Conservation (phyloP, 768 basidiomycete species). For the Tubosaeta sp. region DNA sequence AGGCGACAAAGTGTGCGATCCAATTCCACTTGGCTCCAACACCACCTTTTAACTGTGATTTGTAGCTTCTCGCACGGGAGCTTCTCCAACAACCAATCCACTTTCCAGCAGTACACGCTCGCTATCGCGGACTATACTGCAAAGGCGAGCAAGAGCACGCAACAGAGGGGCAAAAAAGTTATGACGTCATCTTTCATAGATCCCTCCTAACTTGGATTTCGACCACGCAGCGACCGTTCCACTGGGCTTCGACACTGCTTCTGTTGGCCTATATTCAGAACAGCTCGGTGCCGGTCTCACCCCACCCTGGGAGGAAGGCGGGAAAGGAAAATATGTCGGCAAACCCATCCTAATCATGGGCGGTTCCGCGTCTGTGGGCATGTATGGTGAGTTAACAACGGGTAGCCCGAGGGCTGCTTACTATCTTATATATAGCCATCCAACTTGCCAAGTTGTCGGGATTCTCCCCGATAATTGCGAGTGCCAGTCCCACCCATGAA, state of each 20-base stretch:
- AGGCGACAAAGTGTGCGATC: constrained; percentile 41
- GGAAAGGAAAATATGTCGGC: constrained; percentile 35
- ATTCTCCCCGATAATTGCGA: constrained; percentile 40
- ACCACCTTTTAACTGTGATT: not conserved
- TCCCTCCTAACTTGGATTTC: constrained; percentile 41
- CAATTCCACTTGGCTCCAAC: not conserved
- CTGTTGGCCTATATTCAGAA: constrained; percentile 41
- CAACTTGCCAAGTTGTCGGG: constrained; percentile 40
- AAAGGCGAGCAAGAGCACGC: constrained; percentile 26
- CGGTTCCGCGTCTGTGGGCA: constrained; percentile 48
- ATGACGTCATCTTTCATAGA: constrained; percentile 26
- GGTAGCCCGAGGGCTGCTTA: not conserved
- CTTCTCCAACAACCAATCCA: constrained; percentile 29
- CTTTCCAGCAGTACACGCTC: constrained; percentile 41
- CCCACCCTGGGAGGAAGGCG: constrained; percentile 32
- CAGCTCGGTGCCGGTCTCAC: constrained; percentile 37
- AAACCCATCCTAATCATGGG: constrained; percentile 45
- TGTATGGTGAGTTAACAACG: constrained; percentile 33
- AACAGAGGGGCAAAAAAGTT: not conserved
- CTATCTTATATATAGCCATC: constrained; percentile 22
- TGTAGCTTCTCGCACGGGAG: constrained; percentile 23
- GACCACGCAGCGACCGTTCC: constrained; percentile 47
- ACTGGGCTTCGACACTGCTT: constrained; percentile 42
- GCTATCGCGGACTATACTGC: constrained; percentile 31
- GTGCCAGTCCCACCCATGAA: constrained; percentile 31